Evolutionary conservation across 768 basidiomycete species (phyloP).

Genomic region (Russula sp.): DNA sequence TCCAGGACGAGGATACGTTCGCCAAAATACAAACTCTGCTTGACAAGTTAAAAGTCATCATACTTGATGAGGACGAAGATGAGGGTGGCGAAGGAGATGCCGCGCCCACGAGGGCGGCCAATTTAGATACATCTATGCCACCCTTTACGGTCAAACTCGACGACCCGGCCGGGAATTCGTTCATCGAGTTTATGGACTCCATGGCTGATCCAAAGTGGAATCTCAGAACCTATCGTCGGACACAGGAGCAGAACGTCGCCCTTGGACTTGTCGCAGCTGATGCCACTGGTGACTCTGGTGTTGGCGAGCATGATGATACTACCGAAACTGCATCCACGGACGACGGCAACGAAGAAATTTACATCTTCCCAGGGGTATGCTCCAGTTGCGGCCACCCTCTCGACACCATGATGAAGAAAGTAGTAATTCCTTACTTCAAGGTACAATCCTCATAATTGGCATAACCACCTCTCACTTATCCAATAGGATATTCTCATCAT

Average conservation of each 20-base stretch:
- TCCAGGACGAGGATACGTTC: constrained; percentile 67
- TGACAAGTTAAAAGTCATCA: constrained; percentile 52
- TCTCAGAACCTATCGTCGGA: constrained; percentile 72
- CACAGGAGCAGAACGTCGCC: constrained; percentile 68
- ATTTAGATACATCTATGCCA: constrained; percentile 48
- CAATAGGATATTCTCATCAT: constrained; percentile 91
- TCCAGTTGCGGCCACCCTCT: constrained; percentile 79
- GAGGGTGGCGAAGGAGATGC: constrained; percentile 37
- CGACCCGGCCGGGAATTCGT: constrained; percentile 95
- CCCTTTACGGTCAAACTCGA: constrained; percentile 80
- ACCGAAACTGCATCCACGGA: constrained; percentile 23
- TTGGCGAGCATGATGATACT: constrained; percentile 15
- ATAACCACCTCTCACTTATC: not conserved
- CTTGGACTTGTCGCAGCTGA: constrained; percentile 57
- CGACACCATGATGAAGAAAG: constrained; percentile 92
- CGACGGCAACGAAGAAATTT: constrained; percentile 74
- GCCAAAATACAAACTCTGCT: constrained; percentile 70
- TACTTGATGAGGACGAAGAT: constrained; percentile 47
- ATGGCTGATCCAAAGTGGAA: constrained; percentile 94
- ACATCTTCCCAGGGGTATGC: constrained; percentile 80
- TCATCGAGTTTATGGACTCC: constrained; percentile 81
- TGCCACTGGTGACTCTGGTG: constrained; percentile 37
- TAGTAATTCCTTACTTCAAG: constrained; percentile 97
- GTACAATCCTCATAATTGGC: constrained; percentile 27
- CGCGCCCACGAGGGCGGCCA: constrained; percentile 29